Conservation (phyloP, 805 yeast species). For the Myxozyma nipponensis region DNA sequence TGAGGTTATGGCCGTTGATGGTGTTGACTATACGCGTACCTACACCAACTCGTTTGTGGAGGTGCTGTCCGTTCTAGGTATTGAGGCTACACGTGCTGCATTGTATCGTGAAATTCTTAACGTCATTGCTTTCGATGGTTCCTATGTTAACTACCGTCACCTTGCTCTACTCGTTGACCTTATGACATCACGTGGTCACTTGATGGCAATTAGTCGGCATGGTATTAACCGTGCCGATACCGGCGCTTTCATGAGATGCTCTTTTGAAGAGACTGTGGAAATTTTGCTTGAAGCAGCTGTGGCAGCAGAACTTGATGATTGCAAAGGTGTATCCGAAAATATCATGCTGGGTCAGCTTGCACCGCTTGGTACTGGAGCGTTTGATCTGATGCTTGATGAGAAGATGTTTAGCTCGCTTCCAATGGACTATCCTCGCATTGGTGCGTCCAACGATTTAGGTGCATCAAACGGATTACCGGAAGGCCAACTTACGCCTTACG, state of each 20-base stretch:
- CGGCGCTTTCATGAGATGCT: slow-evolving; percentile 98
- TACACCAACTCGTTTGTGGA: slow-evolving; percentile 97
- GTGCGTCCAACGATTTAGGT: slow-evolving; percentile 3
- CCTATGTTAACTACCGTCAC: slow-evolving; percentile 97
- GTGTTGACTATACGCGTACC: slow-evolving; percentile 85
- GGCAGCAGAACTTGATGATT: slow-evolving; percentile 94
- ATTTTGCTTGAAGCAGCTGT: slow-evolving; percentile 97
- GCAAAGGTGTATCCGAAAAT: slow-evolving; percentile 97
- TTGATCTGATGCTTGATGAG: slow-evolving; percentile 93
- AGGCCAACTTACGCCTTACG: slow-evolving; percentile 92
- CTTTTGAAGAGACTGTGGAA: slow-evolving; percentile 98
- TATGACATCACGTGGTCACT: slow-evolving; percentile 97
- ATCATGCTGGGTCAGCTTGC: slow-evolving; percentile 98
- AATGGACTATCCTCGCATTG: slow-evolving; percentile 37
- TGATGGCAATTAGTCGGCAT: slow-evolving; percentile 98
- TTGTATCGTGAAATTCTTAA: slow-evolving; percentile 90
- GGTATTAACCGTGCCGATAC: slow-evolving; percentile 98
- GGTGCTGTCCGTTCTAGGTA: slow-evolving; percentile 89
- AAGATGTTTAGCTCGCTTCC: slow-evolving; percentile 49
- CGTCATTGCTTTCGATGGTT: slow-evolving; percentile 99
- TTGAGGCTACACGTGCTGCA: slow-evolving; percentile 96
- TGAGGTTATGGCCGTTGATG: slow-evolving; percentile 91
- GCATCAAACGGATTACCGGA: slow-evolving; percentile 37
- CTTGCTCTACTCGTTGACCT: slow-evolving; percentile 96
- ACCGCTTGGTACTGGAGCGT: slow-evolving; percentile 97